Conservation (phyloP, 768 basidiomycete species). For the Suillus weaverae region DNA sequence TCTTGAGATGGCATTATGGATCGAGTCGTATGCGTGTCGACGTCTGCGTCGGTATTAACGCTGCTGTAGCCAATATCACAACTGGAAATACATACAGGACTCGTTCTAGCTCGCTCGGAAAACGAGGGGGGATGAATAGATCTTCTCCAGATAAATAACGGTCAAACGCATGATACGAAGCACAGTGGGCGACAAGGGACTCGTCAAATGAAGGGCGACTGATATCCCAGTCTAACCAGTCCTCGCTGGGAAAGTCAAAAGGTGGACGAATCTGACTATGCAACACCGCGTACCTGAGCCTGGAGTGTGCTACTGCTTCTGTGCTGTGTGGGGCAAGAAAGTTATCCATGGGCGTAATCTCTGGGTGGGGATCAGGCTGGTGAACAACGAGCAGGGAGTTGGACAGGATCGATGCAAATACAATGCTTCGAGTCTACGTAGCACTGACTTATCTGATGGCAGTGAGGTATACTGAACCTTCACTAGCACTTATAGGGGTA, state of each 20-base stretch:
- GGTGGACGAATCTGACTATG: slow-evolving; percentile 7
- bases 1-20: slow-evolving; percentile 70
- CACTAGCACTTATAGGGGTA: slow-evolving; percentile 5
- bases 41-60: slow-evolving; percentile 40
- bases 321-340: slow-evolving; percentile 64
- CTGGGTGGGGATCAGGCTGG: neutral
- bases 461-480: neutral
- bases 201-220: slow-evolving; percentile 63
- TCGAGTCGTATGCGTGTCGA: slow-evolving; percentile 69
- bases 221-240: slow-evolving; percentile 59
- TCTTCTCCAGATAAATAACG: slow-evolving; percentile 66
- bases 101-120: slow-evolving; percentile 57
- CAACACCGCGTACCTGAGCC: slow-evolving; percentile 50
- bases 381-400: slow-evolving; percentile 1
- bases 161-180: slow-evolving; percentile 68
- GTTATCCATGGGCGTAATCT: slow-evolving; percentile 46
- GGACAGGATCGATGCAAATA: neutral
- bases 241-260: slow-evolving; percentile 44
- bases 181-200: slow-evolving; percentile 63
- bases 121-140: slow-evolving; percentile 61
- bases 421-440: neutral
- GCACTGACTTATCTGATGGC: neutral
- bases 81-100: slow-evolving; percentile 49
- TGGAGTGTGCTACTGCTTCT: slow-evolving; percentile 62
- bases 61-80: slow-evolving; percentile 3